phyloP scores from a whole-genome alignment of 768 basidiomycete species.

The Termitomyces heimii region DNA sequence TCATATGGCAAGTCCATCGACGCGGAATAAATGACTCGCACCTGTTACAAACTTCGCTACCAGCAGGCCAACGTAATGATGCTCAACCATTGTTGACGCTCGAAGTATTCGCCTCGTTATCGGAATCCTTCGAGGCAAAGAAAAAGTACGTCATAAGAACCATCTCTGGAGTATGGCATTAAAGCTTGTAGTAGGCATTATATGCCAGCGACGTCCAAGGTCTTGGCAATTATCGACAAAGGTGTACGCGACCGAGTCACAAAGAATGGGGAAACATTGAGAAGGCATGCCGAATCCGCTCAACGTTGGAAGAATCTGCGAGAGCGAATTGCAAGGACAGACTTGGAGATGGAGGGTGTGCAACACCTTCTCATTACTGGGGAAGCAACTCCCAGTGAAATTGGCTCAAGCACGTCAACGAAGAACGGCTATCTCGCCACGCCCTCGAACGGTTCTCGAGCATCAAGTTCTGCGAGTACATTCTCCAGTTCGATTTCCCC shows the following conservation, averaged over 20 bases:
- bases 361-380: conserved; percentile 53
- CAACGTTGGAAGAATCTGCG: conserved; percentile 78
- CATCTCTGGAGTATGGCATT: background rate
- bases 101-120: conserved; percentile 59
- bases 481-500: conserved; percentile 78
- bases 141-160: conserved; percentile 53
- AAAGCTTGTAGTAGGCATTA: conserved; percentile 61
- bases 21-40: conserved; percentile 41
- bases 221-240: conserved; percentile 90
- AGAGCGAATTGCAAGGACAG: conserved; percentile 76
- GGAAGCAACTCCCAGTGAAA: conserved; percentile 53
- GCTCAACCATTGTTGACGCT: conserved; percentile 42
- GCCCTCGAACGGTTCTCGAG: conserved; percentile 46
- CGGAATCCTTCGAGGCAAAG: conserved; percentile 81
- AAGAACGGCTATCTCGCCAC: conserved; percentile 61
- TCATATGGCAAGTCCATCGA: conserved; percentile 77
- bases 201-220: conserved; percentile 89
- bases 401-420: conserved; percentile 58
- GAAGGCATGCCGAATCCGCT: conserved; percentile 85
- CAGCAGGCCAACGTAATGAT: conserved; percentile 40
- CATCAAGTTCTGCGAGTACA: conserved; percentile 44
- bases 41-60: conserved; percentile 37
- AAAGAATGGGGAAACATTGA: conserved; percentile 92
- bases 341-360: conserved; percentile 73
- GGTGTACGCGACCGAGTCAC: conserved; percentile 91